A percentile compares a stretch with the other conserved stretches of the same genome.
These are phyloP conservation scores for Trypanosoma boissoni DNA, from an alignment of 208 protist genomes.

Conservation along the genomic window DNA sequence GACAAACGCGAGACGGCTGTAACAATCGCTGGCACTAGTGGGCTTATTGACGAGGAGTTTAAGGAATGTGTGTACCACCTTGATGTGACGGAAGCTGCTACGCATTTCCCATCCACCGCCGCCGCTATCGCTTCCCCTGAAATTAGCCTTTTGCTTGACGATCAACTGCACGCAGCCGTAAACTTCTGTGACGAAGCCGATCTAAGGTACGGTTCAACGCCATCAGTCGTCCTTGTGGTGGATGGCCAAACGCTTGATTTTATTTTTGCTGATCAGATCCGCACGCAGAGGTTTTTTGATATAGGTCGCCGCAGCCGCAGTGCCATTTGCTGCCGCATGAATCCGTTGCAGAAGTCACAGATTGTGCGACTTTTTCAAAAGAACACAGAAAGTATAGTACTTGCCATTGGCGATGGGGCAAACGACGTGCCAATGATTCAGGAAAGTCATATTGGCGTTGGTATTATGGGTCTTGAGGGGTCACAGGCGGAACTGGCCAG, in stretches of 20 bases:
- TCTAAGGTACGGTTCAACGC: constrained; percentile 2
- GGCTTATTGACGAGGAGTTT: constrained; percentile 24
- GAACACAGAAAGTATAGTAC: constrained; percentile 42
- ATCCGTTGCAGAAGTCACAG: constrained; percentile 75
- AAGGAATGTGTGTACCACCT: constrained; percentile 36
- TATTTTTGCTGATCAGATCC: constrained; percentile 48
- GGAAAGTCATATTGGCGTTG: constrained; percentile 92
- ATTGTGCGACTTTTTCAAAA: constrained; percentile 69
- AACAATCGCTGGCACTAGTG: constrained; percentile 90
- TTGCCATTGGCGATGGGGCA: constrained; percentile 85
- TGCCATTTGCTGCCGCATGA: constrained; percentile 85
- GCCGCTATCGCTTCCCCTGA: background rate
- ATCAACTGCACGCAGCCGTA: constrained; percentile 13
- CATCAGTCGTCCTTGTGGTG: constrained; percentile 59
- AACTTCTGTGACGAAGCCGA: constrained; percentile 1
- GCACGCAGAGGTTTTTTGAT: constrained; percentile 55
- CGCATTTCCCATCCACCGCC: constrained; percentile 28
- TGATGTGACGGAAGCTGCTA: constrained; percentile 36
- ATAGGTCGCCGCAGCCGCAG: constrained; percentile 56
- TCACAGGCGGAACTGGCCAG: constrained; percentile 89
- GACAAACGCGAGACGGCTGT: constrained; percentile 98
- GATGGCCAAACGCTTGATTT: constrained; percentile 74
- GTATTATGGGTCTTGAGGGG: constrained; percentile 95
- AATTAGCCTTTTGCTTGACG: background rate
- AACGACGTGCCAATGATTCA: constrained; percentile 95